Percentiles rank a stretch among this genome's conserved stretches.
These are phyloP conservation scores for Helicostylum pulchrum DNA, from an alignment of 192 early-diverging fungal species.

Conservation along the genomic window DNA sequence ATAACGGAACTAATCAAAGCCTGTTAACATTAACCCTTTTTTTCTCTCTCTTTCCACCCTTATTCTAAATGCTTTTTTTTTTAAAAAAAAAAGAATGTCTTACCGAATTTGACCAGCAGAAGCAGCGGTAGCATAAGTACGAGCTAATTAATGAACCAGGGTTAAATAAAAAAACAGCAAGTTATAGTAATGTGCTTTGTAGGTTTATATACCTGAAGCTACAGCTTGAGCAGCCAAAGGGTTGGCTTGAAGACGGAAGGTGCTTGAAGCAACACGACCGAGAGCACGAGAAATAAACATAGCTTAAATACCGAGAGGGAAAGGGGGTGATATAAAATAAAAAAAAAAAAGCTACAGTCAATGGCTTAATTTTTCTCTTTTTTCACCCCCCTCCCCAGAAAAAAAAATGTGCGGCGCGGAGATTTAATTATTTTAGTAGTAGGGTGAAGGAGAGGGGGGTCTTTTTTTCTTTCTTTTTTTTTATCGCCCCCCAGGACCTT, in stretches of 20 bases:
- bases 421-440: slow-evolving; percentile 13
- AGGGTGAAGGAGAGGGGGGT: slow-evolving; percentile 1
- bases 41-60: neutral
- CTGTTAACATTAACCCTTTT: neutral
- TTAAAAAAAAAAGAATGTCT: neutral
- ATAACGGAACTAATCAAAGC: slow-evolving; percentile 75
- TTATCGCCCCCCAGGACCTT: neutral
- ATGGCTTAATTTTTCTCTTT: slow-evolving; percentile 18
- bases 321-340: slow-evolving; percentile 16
- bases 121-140: slow-evolving; percentile 38
- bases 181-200: too few species aligned
- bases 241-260: slow-evolving; percentile 22
- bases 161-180: too few species aligned
- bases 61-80: too few species aligned
- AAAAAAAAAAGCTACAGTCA: slow-evolving; percentile 7
- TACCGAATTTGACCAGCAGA: slow-evolving; percentile 32
- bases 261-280: slow-evolving; percentile 27
- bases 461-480: too few species aligned
- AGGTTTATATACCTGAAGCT: slow-evolving; percentile 6
- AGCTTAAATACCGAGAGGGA: slow-evolving; percentile 23
- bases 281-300: slow-evolving; percentile 30
- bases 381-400: slow-evolving; percentile 13
- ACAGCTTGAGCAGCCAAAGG: slow-evolving; percentile 8
- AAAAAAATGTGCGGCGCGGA: slow-evolving; percentile 5
- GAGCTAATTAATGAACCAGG: too few species aligned